Base-by-base conservation (phyloP, 768 basidiomycete species). In the Hygrocybe coccinea region DNA sequence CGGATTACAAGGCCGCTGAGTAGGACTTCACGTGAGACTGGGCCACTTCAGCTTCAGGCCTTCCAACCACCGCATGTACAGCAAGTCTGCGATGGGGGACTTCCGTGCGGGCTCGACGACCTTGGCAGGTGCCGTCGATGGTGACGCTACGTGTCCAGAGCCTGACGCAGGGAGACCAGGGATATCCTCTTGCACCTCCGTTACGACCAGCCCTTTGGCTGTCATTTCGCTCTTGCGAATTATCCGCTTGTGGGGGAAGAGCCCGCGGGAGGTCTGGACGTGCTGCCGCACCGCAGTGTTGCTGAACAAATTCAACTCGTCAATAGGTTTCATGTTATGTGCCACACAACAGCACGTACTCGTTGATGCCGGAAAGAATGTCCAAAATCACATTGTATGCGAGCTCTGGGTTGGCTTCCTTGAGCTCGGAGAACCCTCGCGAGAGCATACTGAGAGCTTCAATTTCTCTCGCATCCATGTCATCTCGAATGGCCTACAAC, bases 51-150 rank as follows among this genome's bases (percentile, higher is more conserved):
- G 75, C 71, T 84, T 87, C 52, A 97, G 72, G 2, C 94, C 94
- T 65, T 97, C 91, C 22, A 97, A 75, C 95, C 95, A 98, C 48
- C 95, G 84, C 80, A 95, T 86, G 69, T 97, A 98, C n/a, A 98
- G 75, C 60, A 98, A 79, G 68, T 98, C 95, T 19, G 93, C 90
- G 25, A 98, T 93, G 5, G 95, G 93, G 54, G 91, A 94, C 68
- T 86, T 88, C 59, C 83, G 80, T 52, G 76, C 68, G 11, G 79
- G 76, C 29, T 83, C 79, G 21, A 74, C 73, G 41, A 60, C 61
- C 62, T 73, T 74, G 21, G 55, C 29, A 29, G 29, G 29, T 8
- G 29, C 29, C 29, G 29, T 43, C 34, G 62, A 55, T 5, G 65
- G 41, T 10, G 76, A 68, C 14, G 35, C 35, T 11, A n/a, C 50